A percentile compares a stretch with the other conserved stretches of the same genome.
phyloP scores from a whole-genome alignment of 352 stramenopile species.

The Phytophthora litchii region DNA sequence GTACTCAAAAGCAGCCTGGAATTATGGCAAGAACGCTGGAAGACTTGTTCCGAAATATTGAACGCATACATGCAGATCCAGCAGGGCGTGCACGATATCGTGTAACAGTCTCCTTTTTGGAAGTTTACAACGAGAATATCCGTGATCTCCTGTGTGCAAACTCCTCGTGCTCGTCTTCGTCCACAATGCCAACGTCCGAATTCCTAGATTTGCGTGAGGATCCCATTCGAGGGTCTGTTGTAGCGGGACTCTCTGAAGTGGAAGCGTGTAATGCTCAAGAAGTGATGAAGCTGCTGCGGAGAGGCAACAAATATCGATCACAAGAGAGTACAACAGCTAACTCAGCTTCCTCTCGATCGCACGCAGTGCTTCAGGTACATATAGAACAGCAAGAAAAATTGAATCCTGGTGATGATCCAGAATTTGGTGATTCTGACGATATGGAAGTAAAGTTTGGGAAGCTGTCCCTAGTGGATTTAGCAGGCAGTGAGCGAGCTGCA shows the following conservation, averaged over 20 bases:
- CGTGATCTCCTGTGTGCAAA: conserved; percentile 75
- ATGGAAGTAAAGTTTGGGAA: conserved; percentile 85
- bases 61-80: conserved; percentile 32
- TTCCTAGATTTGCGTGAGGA: conserved; percentile 88
- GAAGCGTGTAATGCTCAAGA: conserved; percentile 74
- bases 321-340: conserved; percentile 91
- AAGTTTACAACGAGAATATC: conserved; percentile 96
- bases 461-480: conserved; percentile 91
- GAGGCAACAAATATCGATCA: conserved; percentile 87
- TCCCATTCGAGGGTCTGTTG: conserved; percentile 78
- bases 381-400: conserved; percentile 75
- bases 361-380: conserved; percentile 88
- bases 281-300: conserved; percentile 88
- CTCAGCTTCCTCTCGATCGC: conserved; percentile 85
- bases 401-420: conserved; percentile 16
- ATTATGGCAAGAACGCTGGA: conserved; percentile 91
- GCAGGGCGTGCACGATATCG: conserved; percentile 32
- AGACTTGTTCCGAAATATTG: conserved; percentile 83
- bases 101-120: conserved; percentile 88
- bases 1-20: conserved; percentile 75
- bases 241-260: conserved; percentile 88
- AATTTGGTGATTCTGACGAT: conserved; percentile 20
- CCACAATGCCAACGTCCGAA: conserved; percentile 34
- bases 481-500: conserved; percentile 89
- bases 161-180: conserved; percentile 27